These are phyloP conservation scores for Coffea eugenioides DNA, from an alignment of 257 asterid genomes.

Conservation along the genomic window DNA sequence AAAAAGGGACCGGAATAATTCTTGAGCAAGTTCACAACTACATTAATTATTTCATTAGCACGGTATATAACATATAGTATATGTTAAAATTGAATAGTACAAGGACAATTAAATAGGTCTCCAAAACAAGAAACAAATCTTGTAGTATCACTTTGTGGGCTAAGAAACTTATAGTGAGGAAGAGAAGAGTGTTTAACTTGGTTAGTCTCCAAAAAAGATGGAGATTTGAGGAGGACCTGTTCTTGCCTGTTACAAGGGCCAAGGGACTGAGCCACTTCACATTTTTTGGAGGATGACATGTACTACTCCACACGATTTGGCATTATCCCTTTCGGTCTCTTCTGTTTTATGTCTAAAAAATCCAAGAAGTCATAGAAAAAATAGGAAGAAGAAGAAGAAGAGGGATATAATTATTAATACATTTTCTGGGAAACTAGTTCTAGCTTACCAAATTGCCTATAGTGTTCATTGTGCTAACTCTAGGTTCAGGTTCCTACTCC, in stretches of 20 bases:
- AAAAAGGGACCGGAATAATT: neutral
- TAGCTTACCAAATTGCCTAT: too few species aligned
- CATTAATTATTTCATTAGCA: neutral
- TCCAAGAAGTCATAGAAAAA: too few species aligned
- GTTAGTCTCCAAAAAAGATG: conserved; percentile 17
- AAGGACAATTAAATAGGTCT: neutral
- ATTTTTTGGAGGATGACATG: neutral
- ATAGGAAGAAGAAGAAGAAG: too few species aligned
- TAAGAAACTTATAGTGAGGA: neutral
- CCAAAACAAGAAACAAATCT: neutral
- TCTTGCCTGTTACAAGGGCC: conserved; percentile 1
- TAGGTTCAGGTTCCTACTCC: too few species aligned
- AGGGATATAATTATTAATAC: too few species aligned
- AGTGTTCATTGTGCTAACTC: too few species aligned
- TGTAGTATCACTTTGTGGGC: neutral
- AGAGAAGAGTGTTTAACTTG: neutral
- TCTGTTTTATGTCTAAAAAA: too few species aligned
- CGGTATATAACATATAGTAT: neutral
- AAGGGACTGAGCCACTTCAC: neutral
- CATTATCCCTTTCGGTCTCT: too few species aligned
- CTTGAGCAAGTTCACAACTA: neutral
- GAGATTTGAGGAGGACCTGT: conserved; percentile 18
- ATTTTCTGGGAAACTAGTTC: too few species aligned
- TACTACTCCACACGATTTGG: too few species aligned
- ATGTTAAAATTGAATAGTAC: neutral